Base-by-base conservation (phyloP, 257 asterid genomes). In the Hygrophila difformis region DNA sequence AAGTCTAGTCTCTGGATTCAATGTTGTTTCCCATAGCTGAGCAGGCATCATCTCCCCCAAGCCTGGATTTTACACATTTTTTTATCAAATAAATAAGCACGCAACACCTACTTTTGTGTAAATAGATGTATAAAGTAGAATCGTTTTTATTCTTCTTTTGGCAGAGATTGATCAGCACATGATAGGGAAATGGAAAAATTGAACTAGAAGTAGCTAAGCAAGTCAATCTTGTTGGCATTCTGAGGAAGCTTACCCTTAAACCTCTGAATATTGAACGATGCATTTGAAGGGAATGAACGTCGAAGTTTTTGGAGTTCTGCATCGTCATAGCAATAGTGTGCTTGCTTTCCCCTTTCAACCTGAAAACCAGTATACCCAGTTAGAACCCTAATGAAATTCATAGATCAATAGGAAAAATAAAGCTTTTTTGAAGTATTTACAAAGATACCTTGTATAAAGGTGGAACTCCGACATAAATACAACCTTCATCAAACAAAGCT, bases 1-100 rank as follows among this genome's bases (percentile, higher is more conserved):
- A 44, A 82, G 69, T 57, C 96, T 66, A 16, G 73, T 68, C 44
- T 86, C 93, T 7, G 96, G 99, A 67, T 78, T 78, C 56, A 91
- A 49, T 13, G 99, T 91, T 46, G 99, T 91, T 57, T 91, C 96
- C 99, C 99, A 91, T n/a, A 91, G 81, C 77, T 91, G 99, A 18
- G 16, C 8, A n/a, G 99, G 95, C 99, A 91, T 91, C 99, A 91
- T 91, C 71, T 91, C 99, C 47, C 99, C 99, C 76, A 91, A 63
- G 16, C 99, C 98, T 91, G 84, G 31, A n/a, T n/a, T n/a, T n/a
- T n/a, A n/a, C 31, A 8, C 60, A 63, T 14, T 57, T 46, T 56
- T 22, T 8, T 11, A 5, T 40, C 51, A 49, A 23, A 38, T 51
- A 11, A 47, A 55, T 47, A 18, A 31, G 36, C 22, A n/a, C n/a